Percentiles rank a stretch among this genome's conserved stretches.
Conservation (phyloP, 2,329 filamentous ascomycete species). For the Niveomyces coronatus region DNA sequence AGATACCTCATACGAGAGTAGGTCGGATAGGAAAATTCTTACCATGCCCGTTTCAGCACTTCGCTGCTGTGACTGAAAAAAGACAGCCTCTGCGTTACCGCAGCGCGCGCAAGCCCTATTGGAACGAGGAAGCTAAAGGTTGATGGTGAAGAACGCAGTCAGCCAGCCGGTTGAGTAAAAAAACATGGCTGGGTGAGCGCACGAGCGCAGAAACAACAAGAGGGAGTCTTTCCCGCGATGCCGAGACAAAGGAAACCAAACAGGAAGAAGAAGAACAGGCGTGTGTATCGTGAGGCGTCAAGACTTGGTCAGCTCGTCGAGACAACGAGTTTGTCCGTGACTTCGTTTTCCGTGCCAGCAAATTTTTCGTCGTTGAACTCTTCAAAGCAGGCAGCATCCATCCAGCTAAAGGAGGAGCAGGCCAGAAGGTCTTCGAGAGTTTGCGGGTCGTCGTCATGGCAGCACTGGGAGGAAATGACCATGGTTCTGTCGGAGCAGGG, state of each 20-base stretch:
- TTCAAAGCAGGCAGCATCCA: too few relatives aligned
- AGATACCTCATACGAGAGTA: not conserved
- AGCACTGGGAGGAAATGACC: conserved; percentile 4
- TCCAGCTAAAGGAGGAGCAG: too few relatives aligned
- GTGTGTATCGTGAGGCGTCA: too few relatives aligned
- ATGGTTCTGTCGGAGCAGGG: conserved; percentile 17
- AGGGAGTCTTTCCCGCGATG: not conserved
- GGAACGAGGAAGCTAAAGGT: conserved; percentile 73
- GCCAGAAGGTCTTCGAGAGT: too few relatives aligned
- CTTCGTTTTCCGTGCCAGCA: too few relatives aligned
- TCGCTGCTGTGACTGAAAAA: conserved; percentile 97
- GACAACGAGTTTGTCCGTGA: too few relatives aligned
- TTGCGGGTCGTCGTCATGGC: too few relatives aligned
- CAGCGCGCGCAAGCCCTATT: conserved; percentile 80
- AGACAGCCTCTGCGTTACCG: conserved; percentile 82
- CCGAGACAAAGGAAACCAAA: not conserved
- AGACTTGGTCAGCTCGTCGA: too few relatives aligned
- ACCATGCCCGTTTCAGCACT: conserved; percentile 98
- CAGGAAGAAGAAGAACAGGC: too few relatives aligned
- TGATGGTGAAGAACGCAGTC: conserved; percentile 27
- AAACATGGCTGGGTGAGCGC: not conserved
- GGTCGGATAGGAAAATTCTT: conserved; percentile 25
- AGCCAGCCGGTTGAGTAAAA: conserved; percentile 28
- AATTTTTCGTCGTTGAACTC: too few relatives aligned
- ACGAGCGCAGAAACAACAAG: too few relatives aligned